Percentiles rank a stretch among this genome's conserved stretches.
Evolutionary conservation across 495 filamentous ascomycete genomes (phyloP).

Genomic region (Penicillium roqueforti): DNA sequence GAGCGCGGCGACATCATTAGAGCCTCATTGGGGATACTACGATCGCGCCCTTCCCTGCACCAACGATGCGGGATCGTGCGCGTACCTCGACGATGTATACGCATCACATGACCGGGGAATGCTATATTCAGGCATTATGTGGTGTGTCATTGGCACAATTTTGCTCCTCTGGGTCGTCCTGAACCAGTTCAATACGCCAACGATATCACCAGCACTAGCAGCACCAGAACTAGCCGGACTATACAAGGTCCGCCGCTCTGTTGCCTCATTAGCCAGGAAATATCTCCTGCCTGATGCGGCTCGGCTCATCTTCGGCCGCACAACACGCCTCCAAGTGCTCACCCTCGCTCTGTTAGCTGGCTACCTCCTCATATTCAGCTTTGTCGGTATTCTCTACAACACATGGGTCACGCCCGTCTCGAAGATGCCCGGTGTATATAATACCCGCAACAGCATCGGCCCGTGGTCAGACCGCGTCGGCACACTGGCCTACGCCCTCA

Average conservation of each 20-base stretch:
- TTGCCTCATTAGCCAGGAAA: conserved; percentile 17
- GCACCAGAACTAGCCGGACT: conserved; percentile 3
- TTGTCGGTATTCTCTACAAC: conserved; percentile 56
- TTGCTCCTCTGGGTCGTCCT: conserved; percentile 44
- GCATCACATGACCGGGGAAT: conserved; percentile 54
- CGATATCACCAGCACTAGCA: not conserved
- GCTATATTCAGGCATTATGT: conserved; percentile 59
- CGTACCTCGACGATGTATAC: conserved; percentile 60
- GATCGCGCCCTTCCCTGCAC: conserved; percentile 53
- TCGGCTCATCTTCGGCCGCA: conserved; percentile 33
- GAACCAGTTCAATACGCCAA: conserved; percentile 10
- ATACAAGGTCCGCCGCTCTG: conserved; percentile 10
- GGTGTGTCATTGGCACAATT: conserved; percentile 51
- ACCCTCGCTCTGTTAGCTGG: conserved; percentile 44
- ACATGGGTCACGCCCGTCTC: conserved; percentile 59
- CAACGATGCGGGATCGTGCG: conserved; percentile 57
- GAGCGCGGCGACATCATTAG: conserved; percentile 33
- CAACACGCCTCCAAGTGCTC: conserved; percentile 45
- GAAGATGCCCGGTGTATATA: conserved; percentile 38
- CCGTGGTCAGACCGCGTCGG: conserved; percentile 61
- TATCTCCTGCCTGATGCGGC: conserved; percentile 39
- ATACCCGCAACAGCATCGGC: conserved; percentile 55
- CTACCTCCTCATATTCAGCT: conserved; percentile 60
- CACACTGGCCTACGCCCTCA: conserved; percentile 61
- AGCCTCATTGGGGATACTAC: conserved; percentile 60